Evolutionary conservation across 192 early-diverging fungal species (phyloP).

Genomic region (Coemansia sp.): DNA sequence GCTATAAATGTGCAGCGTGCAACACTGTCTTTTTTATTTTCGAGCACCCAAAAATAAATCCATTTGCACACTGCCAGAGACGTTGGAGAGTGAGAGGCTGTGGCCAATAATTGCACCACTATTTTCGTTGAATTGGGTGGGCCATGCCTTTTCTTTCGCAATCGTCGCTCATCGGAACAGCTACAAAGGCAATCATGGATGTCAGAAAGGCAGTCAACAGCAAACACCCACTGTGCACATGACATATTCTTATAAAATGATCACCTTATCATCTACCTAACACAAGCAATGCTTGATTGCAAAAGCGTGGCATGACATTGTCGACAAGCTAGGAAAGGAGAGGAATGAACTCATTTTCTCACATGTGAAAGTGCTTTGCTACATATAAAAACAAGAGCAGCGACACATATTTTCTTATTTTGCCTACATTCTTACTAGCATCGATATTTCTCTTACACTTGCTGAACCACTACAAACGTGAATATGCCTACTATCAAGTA

Average conservation of each 20-base stretch:
- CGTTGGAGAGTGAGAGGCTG: not conserved
- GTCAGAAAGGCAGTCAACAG: not conserved
- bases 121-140: not conserved
- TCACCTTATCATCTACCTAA: not conserved
- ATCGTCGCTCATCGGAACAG: not conserved
- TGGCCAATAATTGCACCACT: not conserved
- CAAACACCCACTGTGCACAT: not conserved
- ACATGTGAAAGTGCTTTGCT: not conserved
- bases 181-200: not conserved
- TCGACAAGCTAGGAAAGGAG: not conserved
- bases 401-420: not conserved
- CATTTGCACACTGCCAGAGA: not conserved
- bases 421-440: not conserved
- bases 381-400: not conserved
- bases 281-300: not conserved
- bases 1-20: not conserved
- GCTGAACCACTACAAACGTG: not conserved
- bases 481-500: not conserved
- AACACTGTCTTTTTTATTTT: not conserved
- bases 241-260: not conserved
- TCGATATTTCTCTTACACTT: not conserved
- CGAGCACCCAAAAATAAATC: not conserved
- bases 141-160: not conserved
- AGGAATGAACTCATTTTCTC: not conserved
- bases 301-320: not conserved